Evolutionary conservation across 495 filamentous ascomycete species (phyloP), one percentile per base, ranked within the genome.

Genomic region (Podospora anserina): DNA sequence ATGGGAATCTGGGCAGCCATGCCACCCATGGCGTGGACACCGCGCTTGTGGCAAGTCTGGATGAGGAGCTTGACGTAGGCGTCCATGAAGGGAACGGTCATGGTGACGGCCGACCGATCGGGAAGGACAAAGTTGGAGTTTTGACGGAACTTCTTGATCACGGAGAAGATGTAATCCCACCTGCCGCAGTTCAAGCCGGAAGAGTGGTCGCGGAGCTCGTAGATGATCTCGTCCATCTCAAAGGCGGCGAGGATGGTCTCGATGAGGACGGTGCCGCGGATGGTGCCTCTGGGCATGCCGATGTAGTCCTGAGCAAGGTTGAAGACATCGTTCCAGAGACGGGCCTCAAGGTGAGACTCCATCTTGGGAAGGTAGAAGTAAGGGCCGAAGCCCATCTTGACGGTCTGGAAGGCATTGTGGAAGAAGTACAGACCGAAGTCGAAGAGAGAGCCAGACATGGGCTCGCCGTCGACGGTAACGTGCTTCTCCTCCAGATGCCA

Each of bases 151-250:
- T 97, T 97, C 87, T 99, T 99, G 86, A 99, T 99, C 76, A 95
- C 92, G 79, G 90, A 94, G 86, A 99, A 99, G 83, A 99, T 98
- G 86, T 99, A 99, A 78, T 99, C 95, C 95, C 95, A 99, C 63
- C 95, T 91, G 63, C 95, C 95, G 81, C 95, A 99, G 86, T 99
- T 99, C 71, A 99, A 86, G 64, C 95, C 95, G 13, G 95, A 90
- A 80, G 89, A 92, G 84, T 99, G 95, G 77, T 98, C 94, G 53
- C 95, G 92, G 70, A 99, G 90, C 81, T 99, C 95, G 83, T 97
- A 99, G 80, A 99, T 98, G 81, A 99, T 98, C 90, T 99, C 95
- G 68, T 99, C 95, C 95, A 99, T 99, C 84, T 99, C 96, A 73
- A 99, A 99, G n/a, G 93, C 96, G 34, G 96, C 95, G 27, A 92